These are phyloP conservation scores for Globisporangium viniferum DNA, from an alignment of 352 stramenopile species.

Conservation along the genomic window DNA sequence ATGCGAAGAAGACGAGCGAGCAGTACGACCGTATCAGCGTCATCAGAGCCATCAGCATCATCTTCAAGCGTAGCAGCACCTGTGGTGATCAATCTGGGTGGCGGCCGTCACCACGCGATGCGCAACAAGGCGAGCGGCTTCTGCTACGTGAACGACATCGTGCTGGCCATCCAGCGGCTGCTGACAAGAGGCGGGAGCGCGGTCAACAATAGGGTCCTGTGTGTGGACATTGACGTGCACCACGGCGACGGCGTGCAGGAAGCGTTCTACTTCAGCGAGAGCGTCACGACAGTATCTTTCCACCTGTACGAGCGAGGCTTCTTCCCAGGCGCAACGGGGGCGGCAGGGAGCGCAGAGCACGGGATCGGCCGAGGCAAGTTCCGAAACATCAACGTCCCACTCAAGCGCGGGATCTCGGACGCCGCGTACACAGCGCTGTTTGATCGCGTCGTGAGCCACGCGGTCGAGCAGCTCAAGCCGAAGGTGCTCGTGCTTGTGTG, in stretches of 20 bases:
- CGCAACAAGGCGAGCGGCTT: slow-evolving; percentile 54
- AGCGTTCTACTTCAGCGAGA: slow-evolving; percentile 51
- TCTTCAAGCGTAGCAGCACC: background rate
- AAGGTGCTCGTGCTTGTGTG: slow-evolving; percentile 59
- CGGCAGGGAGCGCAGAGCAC: slow-evolving; percentile 14
- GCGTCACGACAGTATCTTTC: slow-evolving; percentile 53
- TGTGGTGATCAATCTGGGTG: slow-evolving; percentile 47
- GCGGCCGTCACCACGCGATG: slow-evolving; percentile 66
- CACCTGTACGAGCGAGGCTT: slow-evolving; percentile 45
- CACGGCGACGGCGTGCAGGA: slow-evolving; percentile 58
- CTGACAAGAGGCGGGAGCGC: slow-evolving; percentile 3
- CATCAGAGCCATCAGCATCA: background rate
- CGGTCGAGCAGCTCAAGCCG: slow-evolving; percentile 38
- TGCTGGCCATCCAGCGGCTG: slow-evolving; percentile 39
- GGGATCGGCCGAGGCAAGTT: slow-evolving; percentile 31
- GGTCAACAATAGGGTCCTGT: slow-evolving; percentile 31
- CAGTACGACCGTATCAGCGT: background rate
- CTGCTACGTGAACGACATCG: slow-evolving; percentile 77
- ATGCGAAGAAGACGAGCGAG: slow-evolving; percentile 4
- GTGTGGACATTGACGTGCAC: slow-evolving; percentile 61
- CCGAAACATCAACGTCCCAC: slow-evolving; percentile 62
- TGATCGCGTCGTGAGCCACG: slow-evolving; percentile 28
- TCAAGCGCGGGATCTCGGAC: slow-evolving; percentile 55
- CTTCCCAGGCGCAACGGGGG: slow-evolving; percentile 42
- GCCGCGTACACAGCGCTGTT: slow-evolving; percentile 49